Base-by-base conservation (phyloP, 768 basidiomycete species). In the Kwoniella sp. region DNA sequence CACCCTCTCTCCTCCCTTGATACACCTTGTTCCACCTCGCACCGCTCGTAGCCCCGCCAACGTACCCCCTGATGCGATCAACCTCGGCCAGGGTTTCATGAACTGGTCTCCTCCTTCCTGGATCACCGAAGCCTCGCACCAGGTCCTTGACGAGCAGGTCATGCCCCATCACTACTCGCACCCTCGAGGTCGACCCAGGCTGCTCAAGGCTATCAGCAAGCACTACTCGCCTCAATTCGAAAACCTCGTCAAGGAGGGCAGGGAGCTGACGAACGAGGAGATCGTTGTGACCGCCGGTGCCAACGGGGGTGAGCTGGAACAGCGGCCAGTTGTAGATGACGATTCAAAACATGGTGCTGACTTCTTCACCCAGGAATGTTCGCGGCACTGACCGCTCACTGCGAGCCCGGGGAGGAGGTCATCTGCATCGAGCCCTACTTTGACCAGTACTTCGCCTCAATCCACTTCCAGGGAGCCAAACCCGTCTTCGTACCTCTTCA, bases 391-490 rank as follows among this genome's bases (percentile, higher is more conserved):
- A 82, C 84, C 10, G 95, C 95, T 0, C 96, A 93, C 77, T 75
- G 95, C 32, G 85, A 96, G 56, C 80, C 82, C 31, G 93, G 87
- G 3, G 95, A 98, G 67, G 95, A 99, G 74, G 93, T 98, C 58
- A 93, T 99, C 75, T 85, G 96, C 82, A 92, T 98, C 68, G 95
- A 98, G 75, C 93, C 92, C 1, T 95, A 89, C 79, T 96, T 95
- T 69, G 92, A 96, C 69, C 92, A 96, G 73, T 93, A 91, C 73
- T 80, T 91, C 45, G 86, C 91, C 20, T 89, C 88, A 5, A 85
- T 93, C 46, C 87, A 85, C 25, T 95, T 96, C 82, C 91, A 93
- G 64, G 88, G 88, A 26, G 93, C 90, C 38, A 84, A 82, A 56
- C 90, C 92, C 11, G 85, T 96, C 40, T 96, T 88, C 69, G 90